Evolutionary conservation across 306 rosid species (phyloP), one percentile per base, ranked within the genome.

Genomic region (Acacia confusa): DNA sequence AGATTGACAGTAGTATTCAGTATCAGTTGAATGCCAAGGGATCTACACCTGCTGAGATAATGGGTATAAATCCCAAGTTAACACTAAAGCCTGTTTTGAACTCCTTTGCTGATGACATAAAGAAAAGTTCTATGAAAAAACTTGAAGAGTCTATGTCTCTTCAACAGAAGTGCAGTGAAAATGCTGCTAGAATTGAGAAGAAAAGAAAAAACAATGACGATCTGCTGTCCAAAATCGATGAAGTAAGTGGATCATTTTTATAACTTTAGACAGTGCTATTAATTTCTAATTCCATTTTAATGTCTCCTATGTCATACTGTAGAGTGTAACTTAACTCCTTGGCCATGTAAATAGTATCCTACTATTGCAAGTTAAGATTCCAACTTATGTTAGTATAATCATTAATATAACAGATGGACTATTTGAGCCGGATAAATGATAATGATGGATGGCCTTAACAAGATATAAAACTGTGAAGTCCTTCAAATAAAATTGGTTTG

Each of bases 1-100:
- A 95, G 87, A 82, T 92, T 58, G 91, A 86, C 50, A 85, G 82
- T 43, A 88, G 77, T 7, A 78, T 90, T 91, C 97, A 93, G 71
- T 95, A 91, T 85, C 75, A 63, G 32, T 70, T 95, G 86, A 88
- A 95, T 85, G 55, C 93, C 67, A 83, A 89, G 75, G 98, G 99
- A 70, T 87, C 89, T 38, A 88, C 94, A 12, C 90, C 91, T 30
- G 79, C 92, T 70, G 97, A 92, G 89, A 87, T 95, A 69, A 89
- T 92, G 97, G 97, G 99, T 44, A 72, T 91, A 77, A 92, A 93
- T 85, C 79, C 90, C 83, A 95, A 95, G 80, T 67, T 81, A 70
- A 78, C 76, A 6, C 64, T 93, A 70, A 92, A 87, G 87, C 94
- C 97, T 83, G 85, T 88, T 15, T 93, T 95, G 20, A 80, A 67